phyloP scores from a whole-genome alignment of 345 rosid genomes.

The Hibiscus syriacus region DNA sequence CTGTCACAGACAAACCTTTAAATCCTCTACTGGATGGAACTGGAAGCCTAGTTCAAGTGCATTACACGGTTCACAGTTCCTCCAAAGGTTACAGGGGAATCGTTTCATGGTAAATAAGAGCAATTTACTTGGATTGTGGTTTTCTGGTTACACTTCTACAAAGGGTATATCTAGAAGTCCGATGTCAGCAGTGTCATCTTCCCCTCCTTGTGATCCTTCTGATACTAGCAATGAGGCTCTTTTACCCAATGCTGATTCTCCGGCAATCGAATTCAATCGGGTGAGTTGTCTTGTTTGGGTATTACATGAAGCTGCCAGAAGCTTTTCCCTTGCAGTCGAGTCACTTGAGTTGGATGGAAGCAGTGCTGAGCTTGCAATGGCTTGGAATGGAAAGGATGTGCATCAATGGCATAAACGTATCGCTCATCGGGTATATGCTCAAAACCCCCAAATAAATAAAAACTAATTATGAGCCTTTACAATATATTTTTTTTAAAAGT shows the following conservation, averaged over 20 bases:
- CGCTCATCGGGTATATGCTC: slow-evolving; percentile 37
- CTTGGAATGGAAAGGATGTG: slow-evolving; percentile 71
- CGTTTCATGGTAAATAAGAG: slow-evolving; percentile 13
- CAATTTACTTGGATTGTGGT: too few species aligned
- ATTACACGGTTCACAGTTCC: slow-evolving; percentile 17
- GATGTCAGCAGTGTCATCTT: slow-evolving; percentile 26
- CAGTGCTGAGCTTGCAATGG: slow-evolving; percentile 45
- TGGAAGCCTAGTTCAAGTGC: slow-evolving; percentile 11
- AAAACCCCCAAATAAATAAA: neutral
- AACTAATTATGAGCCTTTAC: neutral
- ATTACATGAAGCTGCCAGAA: slow-evolving; percentile 52
- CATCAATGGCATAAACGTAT: slow-evolving; percentile 53
- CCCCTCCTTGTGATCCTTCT: slow-evolving; percentile 18
- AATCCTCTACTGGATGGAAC: slow-evolving; percentile 19
- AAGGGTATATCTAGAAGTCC: too few species aligned
- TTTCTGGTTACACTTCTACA: too few species aligned
- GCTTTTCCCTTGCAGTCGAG: slow-evolving; percentile 44
- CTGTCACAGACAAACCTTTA: slow-evolving; percentile 27
- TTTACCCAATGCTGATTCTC: slow-evolving; percentile 12
- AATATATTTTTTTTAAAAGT: neutral
- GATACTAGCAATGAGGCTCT: slow-evolving; percentile 20
- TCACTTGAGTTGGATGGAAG: slow-evolving; percentile 44
- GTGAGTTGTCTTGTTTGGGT: slow-evolving; percentile 54
- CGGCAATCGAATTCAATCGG: slow-evolving; percentile 33
- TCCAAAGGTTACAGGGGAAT: slow-evolving; percentile 18